phyloP scores from a whole-genome alignment of 129 eudicot genomes.

The Flaveria sonorensis region DNA sequence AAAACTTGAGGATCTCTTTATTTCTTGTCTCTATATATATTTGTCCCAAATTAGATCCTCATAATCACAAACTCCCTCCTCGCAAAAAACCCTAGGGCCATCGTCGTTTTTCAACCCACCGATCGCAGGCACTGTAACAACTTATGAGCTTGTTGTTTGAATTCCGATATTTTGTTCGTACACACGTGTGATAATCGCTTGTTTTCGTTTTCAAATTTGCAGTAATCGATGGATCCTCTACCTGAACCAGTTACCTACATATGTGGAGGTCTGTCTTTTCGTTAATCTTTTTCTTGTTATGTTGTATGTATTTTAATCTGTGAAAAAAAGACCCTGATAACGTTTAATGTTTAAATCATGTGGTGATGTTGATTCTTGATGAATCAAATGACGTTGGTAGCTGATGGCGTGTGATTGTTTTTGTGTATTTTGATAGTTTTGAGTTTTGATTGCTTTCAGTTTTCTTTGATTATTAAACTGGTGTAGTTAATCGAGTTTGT shows the following conservation, averaged over 20 bases:
- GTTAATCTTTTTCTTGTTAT: background rate
- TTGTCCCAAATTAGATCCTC: background rate
- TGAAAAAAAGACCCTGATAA: background rate
- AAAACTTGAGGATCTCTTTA: slow-evolving; percentile 13
- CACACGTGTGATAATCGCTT: background rate
- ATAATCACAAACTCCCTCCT: background rate
- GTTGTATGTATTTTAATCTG: background rate
- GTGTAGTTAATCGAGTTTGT: slow-evolving; percentile 6
- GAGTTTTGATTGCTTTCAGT: background rate
- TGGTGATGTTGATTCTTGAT: background rate
- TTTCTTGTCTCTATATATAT: background rate
- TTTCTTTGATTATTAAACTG: background rate
- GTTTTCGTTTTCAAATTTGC: background rate
- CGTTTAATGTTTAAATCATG: background rate
- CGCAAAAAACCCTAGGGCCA: slow-evolving; percentile 31
- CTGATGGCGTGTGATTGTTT: background rate
- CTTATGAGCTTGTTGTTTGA: background rate
- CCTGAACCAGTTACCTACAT: slow-evolving; percentile 84
- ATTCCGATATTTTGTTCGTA: background rate
- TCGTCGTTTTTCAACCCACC: background rate
- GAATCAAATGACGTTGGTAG: background rate
- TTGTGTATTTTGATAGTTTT: background rate
- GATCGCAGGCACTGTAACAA: background rate
- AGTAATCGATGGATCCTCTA: slow-evolving; percentile 63
- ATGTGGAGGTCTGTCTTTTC: slow-evolving; percentile 65